These are phyloP conservation scores for Lachnellula arida DNA, from an alignment of 2,329 filamentous ascomycete species.

Conservation along the genomic window DNA sequence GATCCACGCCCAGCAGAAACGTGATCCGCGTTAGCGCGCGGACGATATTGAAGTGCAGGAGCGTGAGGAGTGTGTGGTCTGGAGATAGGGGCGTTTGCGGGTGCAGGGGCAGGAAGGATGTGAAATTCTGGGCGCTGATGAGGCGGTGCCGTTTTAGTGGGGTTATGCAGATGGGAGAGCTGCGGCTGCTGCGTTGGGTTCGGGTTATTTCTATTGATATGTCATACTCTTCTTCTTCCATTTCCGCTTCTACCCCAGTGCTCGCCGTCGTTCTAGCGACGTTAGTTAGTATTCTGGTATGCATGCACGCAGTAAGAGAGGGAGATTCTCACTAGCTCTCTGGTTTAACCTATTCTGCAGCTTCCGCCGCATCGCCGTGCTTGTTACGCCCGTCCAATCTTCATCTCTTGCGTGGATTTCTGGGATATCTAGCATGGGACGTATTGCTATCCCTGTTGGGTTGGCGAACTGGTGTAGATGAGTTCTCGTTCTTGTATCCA, in stretches of 20 bases:
- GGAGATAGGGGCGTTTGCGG: constrained; percentile 6
- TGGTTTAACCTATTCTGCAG: constrained; percentile 29
- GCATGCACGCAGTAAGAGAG: neutral
- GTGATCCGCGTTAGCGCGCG: constrained; percentile 34
- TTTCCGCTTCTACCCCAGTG: too few species aligned
- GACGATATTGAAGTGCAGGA: constrained; percentile 37
- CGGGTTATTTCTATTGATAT: too few species aligned
- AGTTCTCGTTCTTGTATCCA: neutral
- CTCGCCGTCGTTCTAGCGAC: neutral
- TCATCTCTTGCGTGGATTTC: constrained; percentile 19
- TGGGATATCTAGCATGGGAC: constrained; percentile 13
- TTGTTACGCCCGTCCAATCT: constrained; percentile 34
- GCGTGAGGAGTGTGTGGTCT: constrained; percentile 29
- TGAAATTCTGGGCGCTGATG: constrained; percentile 3
- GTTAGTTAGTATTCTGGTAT: neutral
- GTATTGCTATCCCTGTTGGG: constrained; percentile 10
- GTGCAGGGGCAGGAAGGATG: constrained; percentile 1
- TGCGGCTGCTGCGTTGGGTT: too few species aligned
- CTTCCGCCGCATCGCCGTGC: constrained; percentile 23
- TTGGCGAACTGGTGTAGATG: neutral
- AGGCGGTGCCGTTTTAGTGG: neutral
- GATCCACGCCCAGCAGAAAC: constrained; percentile 24
- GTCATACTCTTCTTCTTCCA: too few species aligned
- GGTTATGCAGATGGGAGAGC: too few species aligned
- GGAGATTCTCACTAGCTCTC: constrained; percentile 15